A percentile compares a stretch with the other conserved stretches of the same genome.
Conservation (phyloP, 805 yeast genomes). For the Barnettozyma sucrosica region DNA sequence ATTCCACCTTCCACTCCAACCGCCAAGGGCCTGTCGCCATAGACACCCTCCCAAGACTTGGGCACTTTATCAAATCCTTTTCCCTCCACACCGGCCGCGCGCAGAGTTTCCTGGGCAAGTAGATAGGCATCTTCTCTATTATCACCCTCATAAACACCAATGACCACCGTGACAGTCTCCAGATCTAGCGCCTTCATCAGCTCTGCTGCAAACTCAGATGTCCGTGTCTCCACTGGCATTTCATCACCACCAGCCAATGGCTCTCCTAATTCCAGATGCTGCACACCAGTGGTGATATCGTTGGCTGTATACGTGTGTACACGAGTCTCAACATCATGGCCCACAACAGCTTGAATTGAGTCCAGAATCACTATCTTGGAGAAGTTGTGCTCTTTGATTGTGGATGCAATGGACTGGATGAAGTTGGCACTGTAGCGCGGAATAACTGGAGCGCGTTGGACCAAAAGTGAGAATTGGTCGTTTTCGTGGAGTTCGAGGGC, state of each 20-base stretch:
- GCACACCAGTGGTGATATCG: background rate
- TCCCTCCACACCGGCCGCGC: constrained; percentile 23
- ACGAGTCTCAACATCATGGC: constrained; percentile 5
- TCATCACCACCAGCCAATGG: background rate
- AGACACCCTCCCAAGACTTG: constrained; percentile 77
- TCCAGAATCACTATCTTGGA: constrained; percentile 51
- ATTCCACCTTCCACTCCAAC: constrained; percentile 72
- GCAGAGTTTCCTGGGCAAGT: constrained; percentile 37
- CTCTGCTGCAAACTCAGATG: constrained; percentile 7
- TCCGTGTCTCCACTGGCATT: background rate
- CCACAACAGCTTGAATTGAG: constrained; percentile 63
- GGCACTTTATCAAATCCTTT: constrained; percentile 46
- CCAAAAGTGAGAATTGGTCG: constrained; percentile 49
- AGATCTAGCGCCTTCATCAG: constrained; percentile 3
- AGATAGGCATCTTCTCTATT: constrained; percentile 64
- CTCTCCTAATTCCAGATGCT: background rate
- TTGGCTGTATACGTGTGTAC: background rate
- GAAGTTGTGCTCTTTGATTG: constrained; percentile 38
- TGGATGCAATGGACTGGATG: constrained; percentile 47
- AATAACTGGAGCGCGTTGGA: constrained; percentile 80
- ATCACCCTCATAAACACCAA: constrained; percentile 86
- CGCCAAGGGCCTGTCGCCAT: constrained; percentile 69
- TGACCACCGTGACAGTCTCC: constrained; percentile 37
- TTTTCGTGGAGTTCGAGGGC: constrained; percentile 61
- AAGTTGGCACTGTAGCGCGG: constrained; percentile 52